phyloP scores from a whole-genome alignment of 768 basidiomycete species.

The Stropharia rugosoannulata region DNA sequence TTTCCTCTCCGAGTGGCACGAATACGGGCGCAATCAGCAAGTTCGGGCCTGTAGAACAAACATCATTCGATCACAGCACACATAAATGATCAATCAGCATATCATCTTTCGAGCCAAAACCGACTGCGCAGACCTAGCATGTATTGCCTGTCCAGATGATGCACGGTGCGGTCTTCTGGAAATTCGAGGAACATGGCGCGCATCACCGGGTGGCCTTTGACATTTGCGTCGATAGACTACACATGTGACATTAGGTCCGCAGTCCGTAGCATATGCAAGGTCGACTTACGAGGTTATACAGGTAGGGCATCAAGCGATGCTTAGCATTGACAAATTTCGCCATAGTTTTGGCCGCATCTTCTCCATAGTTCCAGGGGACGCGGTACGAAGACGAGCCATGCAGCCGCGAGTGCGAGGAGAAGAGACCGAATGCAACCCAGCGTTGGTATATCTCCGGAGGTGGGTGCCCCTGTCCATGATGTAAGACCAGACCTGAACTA shows the following conservation, averaged over 20 bases:
- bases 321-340: conserved; percentile 61
- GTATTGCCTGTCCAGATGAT: conserved; percentile 59
- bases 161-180: conserved; percentile 55
- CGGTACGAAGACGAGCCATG: conserved; percentile 76
- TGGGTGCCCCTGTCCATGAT: conserved; percentile 50
- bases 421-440: conserved; percentile 76
- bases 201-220: conserved; percentile 54
- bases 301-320: conserved; percentile 73
- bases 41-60: conserved; percentile 40
- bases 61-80: background rate
- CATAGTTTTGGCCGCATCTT: conserved; percentile 66
- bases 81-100: background rate
- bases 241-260: background rate
- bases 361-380: conserved; percentile 77
- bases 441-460: conserved; percentile 70
- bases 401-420: conserved; percentile 73
- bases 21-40: conserved; percentile 66
- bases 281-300: conserved; percentile 51
- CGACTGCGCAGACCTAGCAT: conserved; percentile 36
- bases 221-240: conserved; percentile 51
- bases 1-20: conserved; percentile 49
- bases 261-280: conserved; percentile 9
- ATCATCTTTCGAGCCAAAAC: background rate
- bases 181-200: conserved; percentile 72
- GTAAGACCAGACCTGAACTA: background rate